Evolutionary conservation across 805 yeast genomes (phyloP).

Genomic region (Cyberlindnera mississippiensis): DNA sequence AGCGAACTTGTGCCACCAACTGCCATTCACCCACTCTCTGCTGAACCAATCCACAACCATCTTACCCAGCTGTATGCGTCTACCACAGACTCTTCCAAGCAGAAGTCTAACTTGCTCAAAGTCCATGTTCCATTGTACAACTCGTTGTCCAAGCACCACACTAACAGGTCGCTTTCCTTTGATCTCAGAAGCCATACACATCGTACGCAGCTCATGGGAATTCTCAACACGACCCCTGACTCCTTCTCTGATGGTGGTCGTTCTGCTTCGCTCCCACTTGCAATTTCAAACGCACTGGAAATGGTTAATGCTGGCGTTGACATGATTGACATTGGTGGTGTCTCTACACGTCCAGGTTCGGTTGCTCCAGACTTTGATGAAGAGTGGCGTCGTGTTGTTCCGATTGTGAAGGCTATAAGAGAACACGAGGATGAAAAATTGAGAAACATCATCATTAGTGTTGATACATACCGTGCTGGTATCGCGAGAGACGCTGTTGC

Average conservation of each 20-base stretch:
- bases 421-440: conserved; percentile 33
- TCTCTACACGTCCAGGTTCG: conserved; percentile 88
- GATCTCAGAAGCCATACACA: conserved; percentile 42
- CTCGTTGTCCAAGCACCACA: conserved; percentile 19
- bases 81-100: conserved; percentile 31
- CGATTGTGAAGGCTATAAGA: conserved; percentile 62
- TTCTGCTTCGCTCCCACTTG: conserved; percentile 34
- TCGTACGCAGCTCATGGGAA: conserved; percentile 78
- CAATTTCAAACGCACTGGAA: conserved; percentile 42
- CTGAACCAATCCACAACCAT: conserved; percentile 74
- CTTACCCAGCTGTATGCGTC: conserved; percentile 49
- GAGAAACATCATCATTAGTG: conserved; percentile 53
- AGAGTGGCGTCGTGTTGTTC: conserved; percentile 68
- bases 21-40: conserved; percentile 75
- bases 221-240: conserved; percentile 88
- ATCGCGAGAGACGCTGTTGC: conserved; percentile 69
- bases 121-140: conserved; percentile 46
- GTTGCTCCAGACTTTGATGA: conserved; percentile 54
- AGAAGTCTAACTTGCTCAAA: conserved; percentile 47
- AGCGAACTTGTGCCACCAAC: conserved; percentile 73
- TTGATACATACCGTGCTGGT: conserved; percentile 80
- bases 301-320: conserved; percentile 61
- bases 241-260: conserved; percentile 90
- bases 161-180: conserved; percentile 33
- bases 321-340: conserved; percentile 91